Percentiles rank a stretch among this genome's conserved stretches.
Conservation (phyloP, 2,329 filamentous ascomycete species). For the Ilyonectria sp. region DNA sequence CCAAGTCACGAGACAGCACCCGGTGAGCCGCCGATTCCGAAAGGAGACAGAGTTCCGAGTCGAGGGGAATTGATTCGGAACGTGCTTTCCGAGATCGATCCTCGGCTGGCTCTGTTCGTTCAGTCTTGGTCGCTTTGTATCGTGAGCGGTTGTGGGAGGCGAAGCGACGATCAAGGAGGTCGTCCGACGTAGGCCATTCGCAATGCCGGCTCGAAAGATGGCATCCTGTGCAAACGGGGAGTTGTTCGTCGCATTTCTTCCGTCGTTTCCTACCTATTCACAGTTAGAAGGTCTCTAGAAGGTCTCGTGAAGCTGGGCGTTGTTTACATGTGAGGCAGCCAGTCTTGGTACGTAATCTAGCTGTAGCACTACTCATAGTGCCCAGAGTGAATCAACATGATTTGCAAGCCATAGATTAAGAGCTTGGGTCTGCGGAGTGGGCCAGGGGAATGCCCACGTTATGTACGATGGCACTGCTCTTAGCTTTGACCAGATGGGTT, state of each 20-base stretch:
- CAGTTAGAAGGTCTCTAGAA: slow-evolving; percentile 5
- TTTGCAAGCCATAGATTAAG: background rate
- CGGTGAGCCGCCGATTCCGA: slow-evolving; percentile 29
- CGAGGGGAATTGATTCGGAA: background rate
- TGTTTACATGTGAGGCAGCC: slow-evolving; percentile 37
- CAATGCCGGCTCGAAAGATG: slow-evolving; percentile 19
- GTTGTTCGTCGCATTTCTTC: slow-evolving; percentile 38
- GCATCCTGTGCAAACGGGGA: slow-evolving; percentile 32
- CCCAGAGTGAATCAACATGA: background rate
- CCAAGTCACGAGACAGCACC: slow-evolving; percentile 31
- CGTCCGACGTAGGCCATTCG: slow-evolving; percentile 32
- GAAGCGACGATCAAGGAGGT: slow-evolving; percentile 37
- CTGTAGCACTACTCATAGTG: slow-evolving; percentile 14
- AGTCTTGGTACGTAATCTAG: slow-evolving; percentile 36
- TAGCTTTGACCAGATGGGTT: background rate
- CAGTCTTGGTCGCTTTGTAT: slow-evolving; percentile 4
- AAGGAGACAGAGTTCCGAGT: background rate
- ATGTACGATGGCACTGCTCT: background rate
- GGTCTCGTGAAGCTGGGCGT: too few relatives aligned
- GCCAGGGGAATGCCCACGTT: slow-evolving; percentile 7
- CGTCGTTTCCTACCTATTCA: slow-evolving; percentile 35
- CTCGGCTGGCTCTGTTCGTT: background rate
- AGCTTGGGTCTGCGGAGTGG: background rate
- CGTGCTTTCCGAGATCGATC: background rate
- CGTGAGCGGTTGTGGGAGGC: slow-evolving; percentile 26